Evolutionary conservation across 371 early-diverging fungal genomes (phyloP), one percentile per base, ranked within the genome.

Genomic region (Fennellomyces sp.): DNA sequence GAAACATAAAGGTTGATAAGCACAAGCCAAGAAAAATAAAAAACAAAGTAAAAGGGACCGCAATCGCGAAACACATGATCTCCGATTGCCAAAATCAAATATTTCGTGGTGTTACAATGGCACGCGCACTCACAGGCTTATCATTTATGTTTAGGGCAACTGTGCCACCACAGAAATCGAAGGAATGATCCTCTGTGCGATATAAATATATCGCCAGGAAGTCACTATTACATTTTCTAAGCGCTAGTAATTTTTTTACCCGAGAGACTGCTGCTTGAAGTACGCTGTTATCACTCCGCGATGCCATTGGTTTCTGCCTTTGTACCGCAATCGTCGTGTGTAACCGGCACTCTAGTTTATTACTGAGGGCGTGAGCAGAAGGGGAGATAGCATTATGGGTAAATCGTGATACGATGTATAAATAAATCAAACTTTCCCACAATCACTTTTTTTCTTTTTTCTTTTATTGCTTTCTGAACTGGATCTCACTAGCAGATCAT

Each of bases 341-440:
- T 39, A 38, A 54, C 55, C 41, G 4, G n/a, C 35, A 8, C 19
- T 27, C 30, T 38, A 27, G 15, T 21, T 36, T 23, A 25, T 27
- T 53, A 13, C 5, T 49, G 10, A 11, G 17, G 17, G 23, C 23
- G 5, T 15, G 45, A 21, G 21, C 17, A 23, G 12, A 45, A 45
- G 45, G 21, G n/a, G 35, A 33, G 35, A 33, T 33, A 33, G 35
- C 35, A 33, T 33, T 33, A n/a, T 33, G 35, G 35, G 35, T 13
- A 33, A 33, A 33, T 12, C 21, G 45, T 45, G 21, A 45, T 45
- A 45, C 45, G n/a, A 45, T 45, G 45, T 45, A 45, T 45, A 45
- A 45, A 45, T 45, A 45, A 45, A 45, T 21, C 39, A 15, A 54
- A 38, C 39, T 58, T 58, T 49, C 58, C 51, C 50, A 60, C 51